Conservation (phyloP, 495 filamentous ascomycete species). For the Hyaloscypha finlandica region DNA sequence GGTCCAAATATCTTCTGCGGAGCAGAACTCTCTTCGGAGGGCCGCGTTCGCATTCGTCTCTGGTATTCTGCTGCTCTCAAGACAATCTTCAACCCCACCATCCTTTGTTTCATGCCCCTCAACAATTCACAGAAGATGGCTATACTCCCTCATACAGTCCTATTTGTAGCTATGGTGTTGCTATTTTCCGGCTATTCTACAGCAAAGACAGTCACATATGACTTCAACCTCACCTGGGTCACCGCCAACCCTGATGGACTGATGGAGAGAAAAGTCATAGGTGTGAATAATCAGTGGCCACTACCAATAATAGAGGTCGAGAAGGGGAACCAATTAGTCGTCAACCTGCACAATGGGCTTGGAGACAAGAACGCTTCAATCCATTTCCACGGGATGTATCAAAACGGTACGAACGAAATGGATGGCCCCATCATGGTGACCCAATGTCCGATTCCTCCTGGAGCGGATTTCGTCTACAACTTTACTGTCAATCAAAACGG, state of each 20-base stretch:
- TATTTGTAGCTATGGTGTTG: neutral
- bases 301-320: conserved; percentile 66
- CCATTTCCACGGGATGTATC: conserved; percentile 66
- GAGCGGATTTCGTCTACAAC: conserved; percentile 67
- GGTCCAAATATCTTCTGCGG: neutral
- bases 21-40: neutral
- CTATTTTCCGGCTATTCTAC: neutral
- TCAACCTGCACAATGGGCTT: conserved; percentile 70
- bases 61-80: neutral
- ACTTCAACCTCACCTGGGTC: conserved; percentile 76
- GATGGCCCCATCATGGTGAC: conserved; percentile 59
- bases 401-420: conserved; percentile 63
- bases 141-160: neutral
- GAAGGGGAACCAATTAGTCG: conserved; percentile 66
- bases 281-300: conserved; percentile 77
- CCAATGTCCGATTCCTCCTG: conserved; percentile 50
- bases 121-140: neutral
- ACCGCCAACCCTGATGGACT: conserved; percentile 69
- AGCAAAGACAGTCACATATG: conserved; percentile 47
- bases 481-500: conserved; percentile 58
- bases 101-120: neutral
- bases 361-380: conserved; percentile 65
- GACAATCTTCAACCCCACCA: neutral
- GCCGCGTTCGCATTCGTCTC: neutral
- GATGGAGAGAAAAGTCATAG: conserved; percentile 66